These are phyloP conservation scores for Takashimella tepidaria DNA, from an alignment of 1,284 basidiomycete species.

Conservation along the genomic window DNA sequence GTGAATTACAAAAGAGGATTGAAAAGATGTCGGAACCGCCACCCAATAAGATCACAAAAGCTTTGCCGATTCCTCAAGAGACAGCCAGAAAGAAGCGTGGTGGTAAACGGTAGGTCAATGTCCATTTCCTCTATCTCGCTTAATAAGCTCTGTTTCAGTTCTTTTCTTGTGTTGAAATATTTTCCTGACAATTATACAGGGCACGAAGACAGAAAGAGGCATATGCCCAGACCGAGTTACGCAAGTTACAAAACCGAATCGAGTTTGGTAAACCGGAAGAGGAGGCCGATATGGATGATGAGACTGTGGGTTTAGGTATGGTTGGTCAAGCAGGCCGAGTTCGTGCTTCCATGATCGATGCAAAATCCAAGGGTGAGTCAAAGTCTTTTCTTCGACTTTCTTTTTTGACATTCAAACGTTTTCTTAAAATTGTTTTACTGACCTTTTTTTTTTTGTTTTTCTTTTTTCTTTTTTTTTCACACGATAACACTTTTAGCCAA, in stretches of 20 bases:
- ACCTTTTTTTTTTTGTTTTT: conserved; percentile 3
- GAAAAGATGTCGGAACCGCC: conserved; percentile 90
- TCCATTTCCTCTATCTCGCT: too few species aligned
- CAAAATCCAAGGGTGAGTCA: conserved; percentile 75
- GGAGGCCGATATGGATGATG: conserved; percentile 92
- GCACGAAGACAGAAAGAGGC: conserved; percentile 96
- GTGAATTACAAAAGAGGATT: conserved; percentile 85
- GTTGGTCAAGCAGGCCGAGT: conserved; percentile 85
- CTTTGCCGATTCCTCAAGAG: conserved; percentile 92
- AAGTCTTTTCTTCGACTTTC: neutral
- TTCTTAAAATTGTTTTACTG: neutral
- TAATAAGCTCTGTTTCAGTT: neutral
- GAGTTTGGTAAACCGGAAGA: conserved; percentile 93
- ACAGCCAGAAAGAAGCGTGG: conserved; percentile 92
- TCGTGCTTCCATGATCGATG: conserved; percentile 75
- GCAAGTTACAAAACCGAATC: conserved; percentile 96
- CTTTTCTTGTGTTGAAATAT: conserved; percentile 1
- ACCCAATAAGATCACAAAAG: conserved; percentile 88
- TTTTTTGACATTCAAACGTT: neutral
- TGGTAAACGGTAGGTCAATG: conserved; percentile 68
- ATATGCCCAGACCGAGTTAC: conserved; percentile 91
- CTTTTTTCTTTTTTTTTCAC: neutral
- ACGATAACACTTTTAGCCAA: conserved; percentile 60
- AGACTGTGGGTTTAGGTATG: conserved; percentile 96
- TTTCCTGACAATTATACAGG: too few species aligned